Evolutionary conservation across 106 monocot species (phyloP), one percentile per base, ranked within the genome.

Genomic region (Gastrodia elata): DNA sequence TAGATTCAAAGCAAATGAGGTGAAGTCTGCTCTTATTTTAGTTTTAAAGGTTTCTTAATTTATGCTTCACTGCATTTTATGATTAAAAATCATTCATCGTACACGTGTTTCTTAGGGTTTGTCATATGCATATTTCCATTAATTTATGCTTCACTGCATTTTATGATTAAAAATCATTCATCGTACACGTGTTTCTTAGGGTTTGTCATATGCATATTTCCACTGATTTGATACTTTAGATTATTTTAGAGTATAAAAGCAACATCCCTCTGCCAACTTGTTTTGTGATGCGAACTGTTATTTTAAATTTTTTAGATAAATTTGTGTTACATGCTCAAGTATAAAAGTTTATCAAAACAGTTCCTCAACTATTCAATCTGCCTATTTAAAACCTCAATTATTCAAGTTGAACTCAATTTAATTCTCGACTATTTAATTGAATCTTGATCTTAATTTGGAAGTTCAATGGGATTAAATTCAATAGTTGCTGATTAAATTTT

Each of bases 1-100:
- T 97, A 38, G 92, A 97, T 78, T 86, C 86, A 22, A 83, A 55
- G 77, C 39, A 84, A 38, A 74, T 93, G 75, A 91, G 91, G 95
- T 95, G 70, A 82, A 67, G 58, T 64, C 30, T 37, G 69, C 39
- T 40, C 26, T 69, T 40, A 11, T 11, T 69, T 18, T 67, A n/a
- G 14, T 5, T 61, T 30, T 30, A 3, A 61, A 30, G 61, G 8
- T 61, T 61, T 27, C 9, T 3, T 13, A 61, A 28, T 61, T 61
- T 61, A 61, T 61, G 61, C 13, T 30, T 61, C 32, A 32, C 11
- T 61, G 28, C 13, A 30, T 30, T 61, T 52, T 52, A 52, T 52
- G 49, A 52, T 52, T 20, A 52, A 6, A 52, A 52, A n/a, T n/a
- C 49, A 4, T 52, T 44, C 49, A 52, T 52, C 2, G 22, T n/a